A percentile compares a stretch with the other conserved stretches of the same genome.
Evolutionary conservation across 2,329 filamentous ascomycete genomes (phyloP).

Genomic region (Penicillium sp.): DNA sequence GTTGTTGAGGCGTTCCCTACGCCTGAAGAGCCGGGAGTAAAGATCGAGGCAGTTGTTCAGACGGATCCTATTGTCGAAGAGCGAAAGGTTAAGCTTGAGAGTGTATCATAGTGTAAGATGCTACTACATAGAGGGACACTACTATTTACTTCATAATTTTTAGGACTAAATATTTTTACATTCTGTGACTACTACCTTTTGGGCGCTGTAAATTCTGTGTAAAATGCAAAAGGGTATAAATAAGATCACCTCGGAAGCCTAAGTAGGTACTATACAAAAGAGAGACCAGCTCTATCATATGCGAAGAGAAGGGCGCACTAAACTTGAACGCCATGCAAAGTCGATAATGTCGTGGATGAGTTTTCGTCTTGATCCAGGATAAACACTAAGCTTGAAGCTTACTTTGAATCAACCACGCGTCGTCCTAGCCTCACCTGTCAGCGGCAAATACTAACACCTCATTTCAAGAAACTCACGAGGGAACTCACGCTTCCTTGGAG

Average conservation of each 20-base stretch:
- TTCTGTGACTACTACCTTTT: neutral
- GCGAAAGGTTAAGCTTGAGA: neutral
- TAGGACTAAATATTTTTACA: neutral
- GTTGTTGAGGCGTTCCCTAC: neutral
- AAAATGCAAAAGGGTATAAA: neutral
- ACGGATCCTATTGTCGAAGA: neutral
- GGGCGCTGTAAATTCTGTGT: neutral
- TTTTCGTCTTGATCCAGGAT: no score
- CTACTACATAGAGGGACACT: neutral
- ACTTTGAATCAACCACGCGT: slow-evolving; percentile 4
- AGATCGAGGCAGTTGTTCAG: neutral
- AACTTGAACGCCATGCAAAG: neutral
- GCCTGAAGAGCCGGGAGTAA: neutral
- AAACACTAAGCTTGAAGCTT: neutral
- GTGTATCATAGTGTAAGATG: neutral
- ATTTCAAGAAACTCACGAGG: neutral
- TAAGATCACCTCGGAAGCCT: neutral
- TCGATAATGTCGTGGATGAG: neutral
- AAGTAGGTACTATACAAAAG: neutral
- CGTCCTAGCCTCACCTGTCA: neutral
- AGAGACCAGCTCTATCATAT: neutral
- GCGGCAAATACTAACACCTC: neutral
- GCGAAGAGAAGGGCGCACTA: neutral
- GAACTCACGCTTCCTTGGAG: slow-evolving; percentile 37
- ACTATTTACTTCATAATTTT: neutral